Percentiles rank a stretch among this genome's conserved stretches.
These are phyloP conservation scores for Cymodocea nodosa DNA, from an alignment of 116 monocot genomes.

Conservation along the genomic window DNA sequence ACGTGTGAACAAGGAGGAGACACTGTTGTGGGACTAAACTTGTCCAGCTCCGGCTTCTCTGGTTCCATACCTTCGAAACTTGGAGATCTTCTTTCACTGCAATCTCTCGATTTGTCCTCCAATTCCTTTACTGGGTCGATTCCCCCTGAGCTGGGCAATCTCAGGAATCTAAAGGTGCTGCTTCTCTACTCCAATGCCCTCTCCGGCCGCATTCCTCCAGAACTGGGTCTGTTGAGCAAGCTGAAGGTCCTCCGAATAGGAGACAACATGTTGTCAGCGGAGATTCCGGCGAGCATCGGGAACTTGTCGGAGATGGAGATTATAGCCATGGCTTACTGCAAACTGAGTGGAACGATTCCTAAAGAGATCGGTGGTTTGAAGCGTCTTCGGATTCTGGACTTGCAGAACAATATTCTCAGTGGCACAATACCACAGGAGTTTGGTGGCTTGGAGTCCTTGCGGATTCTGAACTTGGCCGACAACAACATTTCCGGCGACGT, in stretches of 20 bases:
- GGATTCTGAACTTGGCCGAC: conserved; percentile 67
- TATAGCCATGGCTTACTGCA: conserved; percentile 62
- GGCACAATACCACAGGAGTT: conserved; percentile 47
- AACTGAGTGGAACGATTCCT: conserved; percentile 53
- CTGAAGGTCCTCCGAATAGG: conserved; percentile 58
- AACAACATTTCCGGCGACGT: conserved; percentile 56
- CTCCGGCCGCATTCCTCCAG: conserved; percentile 48
- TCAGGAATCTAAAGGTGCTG: conserved; percentile 39
- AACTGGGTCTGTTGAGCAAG: conserved; percentile 45
- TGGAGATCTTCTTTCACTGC: conserved; percentile 39
- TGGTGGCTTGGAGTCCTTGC: conserved; percentile 16
- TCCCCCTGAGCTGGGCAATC: conserved; percentile 43
- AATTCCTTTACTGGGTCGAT: conserved; percentile 61
- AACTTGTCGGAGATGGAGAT: conserved; percentile 36
- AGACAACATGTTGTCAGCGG: conserved; percentile 57
- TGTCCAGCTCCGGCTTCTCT: conserved; percentile 48
- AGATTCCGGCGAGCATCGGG: conserved; percentile 36
- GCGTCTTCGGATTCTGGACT: conserved; percentile 26
- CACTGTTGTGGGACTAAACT: conserved; percentile 42
- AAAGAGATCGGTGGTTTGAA: conserved; percentile 35
- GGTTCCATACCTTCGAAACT: conserved; percentile 48
- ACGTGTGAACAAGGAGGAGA: conserved; percentile 20
- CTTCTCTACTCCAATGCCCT: conserved; percentile 73
- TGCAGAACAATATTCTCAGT: conserved; percentile 42
- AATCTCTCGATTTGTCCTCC: conserved; percentile 64